Conservation (phyloP, 2,329 filamentous ascomycete genomes). For the Bipolaris sorokiniana region DNA sequence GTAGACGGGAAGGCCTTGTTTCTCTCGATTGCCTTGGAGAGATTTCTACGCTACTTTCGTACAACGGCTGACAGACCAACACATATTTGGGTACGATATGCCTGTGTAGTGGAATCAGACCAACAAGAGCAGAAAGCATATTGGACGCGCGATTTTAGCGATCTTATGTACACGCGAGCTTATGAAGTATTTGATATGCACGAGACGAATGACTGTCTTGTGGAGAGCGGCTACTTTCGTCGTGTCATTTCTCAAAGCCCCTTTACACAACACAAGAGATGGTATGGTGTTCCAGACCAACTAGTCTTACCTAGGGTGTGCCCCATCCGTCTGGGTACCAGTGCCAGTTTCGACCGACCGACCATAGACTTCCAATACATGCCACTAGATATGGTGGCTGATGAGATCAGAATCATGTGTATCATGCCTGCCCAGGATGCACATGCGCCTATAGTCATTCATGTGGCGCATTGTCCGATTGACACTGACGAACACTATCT, state of each 20-base stretch:
- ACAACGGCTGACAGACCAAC: not conserved
- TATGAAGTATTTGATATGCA: constrained; percentile 16
- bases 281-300: not conserved
- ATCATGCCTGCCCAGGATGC: constrained; percentile 9
- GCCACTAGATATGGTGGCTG: constrained; percentile 11
- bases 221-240: constrained; percentile 9
- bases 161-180: constrained; percentile 8
- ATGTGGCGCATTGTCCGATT: constrained; percentile 2
- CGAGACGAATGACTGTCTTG: constrained; percentile 6
- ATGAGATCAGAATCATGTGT: constrained; percentile 15
- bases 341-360: not conserved
- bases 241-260: not conserved
- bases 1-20: not conserved
- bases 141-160: constrained; percentile 15
- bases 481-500: not conserved
- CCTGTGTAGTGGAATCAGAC: constrained; percentile 1
- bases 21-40: not conserved
- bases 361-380: constrained; percentile 12
- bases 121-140: constrained; percentile 1
- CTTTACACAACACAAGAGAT: not conserved
- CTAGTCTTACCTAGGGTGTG: not conserved
- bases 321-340: constrained; percentile 2
- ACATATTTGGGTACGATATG: constrained; percentile 1
- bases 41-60: not conserved
- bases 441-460: constrained; percentile 6